phyloP scores from a whole-genome alignment of 768 basidiomycete genomes.

The Coprinopsis marcescibilis region DNA sequence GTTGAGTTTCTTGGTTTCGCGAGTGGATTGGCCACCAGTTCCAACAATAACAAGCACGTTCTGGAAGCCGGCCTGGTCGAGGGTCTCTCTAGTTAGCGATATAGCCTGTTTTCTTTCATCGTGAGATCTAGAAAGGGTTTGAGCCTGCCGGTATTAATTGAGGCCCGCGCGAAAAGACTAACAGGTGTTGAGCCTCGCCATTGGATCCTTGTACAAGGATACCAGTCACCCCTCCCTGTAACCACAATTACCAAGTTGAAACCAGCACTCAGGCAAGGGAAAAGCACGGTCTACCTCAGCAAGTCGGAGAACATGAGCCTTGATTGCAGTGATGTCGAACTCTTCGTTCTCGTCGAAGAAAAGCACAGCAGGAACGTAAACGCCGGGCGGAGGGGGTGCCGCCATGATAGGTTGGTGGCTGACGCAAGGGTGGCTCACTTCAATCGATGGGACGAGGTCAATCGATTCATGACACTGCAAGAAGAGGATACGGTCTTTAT shows the following conservation, averaged over 20 bases:
- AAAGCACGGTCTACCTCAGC: slow-evolving; percentile 46
- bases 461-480: neutral
- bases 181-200: slow-evolving; percentile 71
- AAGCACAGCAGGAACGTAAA: slow-evolving; percentile 76
- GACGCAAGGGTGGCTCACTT: neutral
- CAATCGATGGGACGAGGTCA: neutral
- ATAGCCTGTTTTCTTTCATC: slow-evolving; percentile 65
- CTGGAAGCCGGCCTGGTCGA: slow-evolving; percentile 66
- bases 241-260: slow-evolving; percentile 18
- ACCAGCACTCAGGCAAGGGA: slow-evolving; percentile 12
- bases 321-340: slow-evolving; percentile 60
- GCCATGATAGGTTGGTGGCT: slow-evolving; percentile 16
- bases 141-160: neutral
- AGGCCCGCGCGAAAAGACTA: slow-evolving; percentile 3
- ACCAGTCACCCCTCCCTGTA: slow-evolving; percentile 65
- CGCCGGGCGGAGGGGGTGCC: slow-evolving; percentile 54
- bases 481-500: no score
- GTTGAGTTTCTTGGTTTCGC: slow-evolving; percentile 67
- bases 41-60: slow-evolving; percentile 73
- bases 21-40: slow-evolving; percentile 75
- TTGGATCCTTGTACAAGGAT: slow-evolving; percentile 72
- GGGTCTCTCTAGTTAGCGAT: slow-evolving; percentile 57
- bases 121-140: slow-evolving; percentile 36
- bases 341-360: slow-evolving; percentile 68
- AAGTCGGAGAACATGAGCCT: slow-evolving; percentile 66